Percentiles rank a stretch among this genome's conserved stretches.
These are phyloP conservation scores for Trypanosoma scelopori DNA, from an alignment of 208 protist genomes.

Conservation along the genomic window DNA sequence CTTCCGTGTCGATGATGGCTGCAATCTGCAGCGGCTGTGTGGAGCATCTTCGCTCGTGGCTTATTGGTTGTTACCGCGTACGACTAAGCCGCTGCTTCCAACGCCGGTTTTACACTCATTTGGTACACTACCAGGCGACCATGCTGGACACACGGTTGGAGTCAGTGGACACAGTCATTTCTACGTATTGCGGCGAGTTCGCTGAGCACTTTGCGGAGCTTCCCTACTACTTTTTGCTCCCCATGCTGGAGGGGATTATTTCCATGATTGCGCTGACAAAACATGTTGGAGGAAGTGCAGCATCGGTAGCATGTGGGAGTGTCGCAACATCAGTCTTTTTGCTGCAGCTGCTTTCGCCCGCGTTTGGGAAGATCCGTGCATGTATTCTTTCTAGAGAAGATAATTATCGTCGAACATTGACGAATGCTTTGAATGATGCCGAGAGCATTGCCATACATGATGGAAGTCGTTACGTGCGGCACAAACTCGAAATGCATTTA, in stretches of 20 bases:
- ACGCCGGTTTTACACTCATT: slow-evolving; percentile 71
- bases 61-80: slow-evolving; percentile 82
- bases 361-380: slow-evolving; percentile 78
- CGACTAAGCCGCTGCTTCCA: slow-evolving; percentile 77
- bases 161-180: slow-evolving; percentile 72
- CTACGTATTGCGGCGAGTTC: slow-evolving; percentile 87
- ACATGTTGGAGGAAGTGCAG: slow-evolving; percentile 44
- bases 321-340: slow-evolving; percentile 54
- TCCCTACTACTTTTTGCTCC: slow-evolving; percentile 87
- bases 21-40: slow-evolving; percentile 61
- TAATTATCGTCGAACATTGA: slow-evolving; percentile 78
- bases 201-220: slow-evolving; percentile 90
- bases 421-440: slow-evolving; percentile 63
- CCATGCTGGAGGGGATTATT: slow-evolving; percentile 56
- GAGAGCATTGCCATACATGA: slow-evolving; percentile 86
- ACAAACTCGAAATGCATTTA: slow-evolving; percentile 62
- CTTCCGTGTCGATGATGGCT: slow-evolving; percentile 37
- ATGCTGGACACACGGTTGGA: slow-evolving; percentile 77
- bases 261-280: slow-evolving; percentile 63
- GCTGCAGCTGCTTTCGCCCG: slow-evolving; percentile 56
- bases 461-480: slow-evolving; percentile 52
- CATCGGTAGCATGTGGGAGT: slow-evolving; percentile 46
- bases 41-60: slow-evolving; percentile 74
- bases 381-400: slow-evolving; percentile 72
- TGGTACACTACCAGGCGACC: slow-evolving; percentile 83